Evolutionary conservation across 192 early-diverging fungal genomes (phyloP).

Genomic region (Glomus cerebriforme): DNA sequence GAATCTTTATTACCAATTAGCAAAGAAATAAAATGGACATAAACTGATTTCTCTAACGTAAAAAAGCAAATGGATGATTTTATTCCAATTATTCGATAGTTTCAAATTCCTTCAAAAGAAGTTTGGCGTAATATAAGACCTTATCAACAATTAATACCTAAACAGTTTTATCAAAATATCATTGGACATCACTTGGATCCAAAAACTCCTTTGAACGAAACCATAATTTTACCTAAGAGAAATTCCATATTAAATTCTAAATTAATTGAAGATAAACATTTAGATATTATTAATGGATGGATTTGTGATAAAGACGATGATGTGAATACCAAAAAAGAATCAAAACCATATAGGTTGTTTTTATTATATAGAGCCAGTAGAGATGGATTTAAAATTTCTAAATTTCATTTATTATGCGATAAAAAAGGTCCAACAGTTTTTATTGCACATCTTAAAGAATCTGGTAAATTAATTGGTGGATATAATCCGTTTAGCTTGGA

Average conservation of each 20-base stretch:
- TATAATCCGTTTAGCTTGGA: no score
- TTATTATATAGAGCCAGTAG: background rate
- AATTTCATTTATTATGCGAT: constrained; percentile 8
- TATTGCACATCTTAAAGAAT: no score
- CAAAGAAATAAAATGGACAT: background rate
- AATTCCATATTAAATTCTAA: no score
- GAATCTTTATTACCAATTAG: no score
- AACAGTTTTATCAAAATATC: background rate
- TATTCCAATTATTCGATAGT: background rate
- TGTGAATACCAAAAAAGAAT: background rate
- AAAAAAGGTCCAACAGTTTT: background rate
- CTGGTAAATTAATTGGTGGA: no score
- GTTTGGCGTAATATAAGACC: background rate
- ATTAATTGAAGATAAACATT: no score
- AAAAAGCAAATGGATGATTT: background rate
- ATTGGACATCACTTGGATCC: background rate
- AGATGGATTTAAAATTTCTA: background rate
- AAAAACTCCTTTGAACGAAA: background rate
- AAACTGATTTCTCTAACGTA: background rate
- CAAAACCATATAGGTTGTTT: background rate
- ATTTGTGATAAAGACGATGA: background rate
- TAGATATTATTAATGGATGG: no score
- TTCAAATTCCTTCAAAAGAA: background rate
- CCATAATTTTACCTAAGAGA: no score
- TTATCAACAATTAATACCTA: background rate